Evolutionary conservation across 2,329 filamentous ascomycete species (phyloP).

Genomic region (Tolypocladium cylindrosporum): DNA sequence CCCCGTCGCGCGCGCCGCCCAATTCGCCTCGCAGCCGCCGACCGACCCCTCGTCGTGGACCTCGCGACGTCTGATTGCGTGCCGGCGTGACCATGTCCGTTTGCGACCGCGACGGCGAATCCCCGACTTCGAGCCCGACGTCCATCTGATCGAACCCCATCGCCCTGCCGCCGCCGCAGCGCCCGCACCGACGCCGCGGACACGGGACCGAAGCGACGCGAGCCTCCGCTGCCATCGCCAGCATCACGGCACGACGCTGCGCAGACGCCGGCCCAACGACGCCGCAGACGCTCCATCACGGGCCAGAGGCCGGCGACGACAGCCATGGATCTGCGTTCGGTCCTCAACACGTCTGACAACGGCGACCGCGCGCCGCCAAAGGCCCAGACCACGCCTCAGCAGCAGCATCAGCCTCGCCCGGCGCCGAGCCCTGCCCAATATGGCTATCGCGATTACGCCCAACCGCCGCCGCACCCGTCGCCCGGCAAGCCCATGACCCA

Average conservation of each 20-base stretch:
- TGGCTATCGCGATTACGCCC: slow-evolving; percentile 40
- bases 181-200: neutral
- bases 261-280: neutral
- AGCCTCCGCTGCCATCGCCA: neutral
- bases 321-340: slow-evolving; percentile 41
- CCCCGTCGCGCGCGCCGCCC: neutral
- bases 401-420: slow-evolving; percentile 19
- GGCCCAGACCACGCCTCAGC: slow-evolving; percentile 19
- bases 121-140: slow-evolving; percentile 6
- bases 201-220: neutral
- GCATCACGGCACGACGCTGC: neutral
- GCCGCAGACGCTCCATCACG: neutral
- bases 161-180: neutral
- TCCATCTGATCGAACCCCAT: slow-evolving; percentile 1
- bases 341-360: slow-evolving; percentile 43
- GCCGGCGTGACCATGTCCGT: slow-evolving; percentile 13
- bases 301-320: neutral
- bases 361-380: slow-evolving; percentile 27
- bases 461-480: slow-evolving; percentile 31
- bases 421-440: slow-evolving; percentile 32
- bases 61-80: slow-evolving; percentile 1
- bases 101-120: slow-evolving; percentile 12
- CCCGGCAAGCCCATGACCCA: slow-evolving; percentile 34
- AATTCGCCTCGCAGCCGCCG: neutral
- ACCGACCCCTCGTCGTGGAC: neutral